Conservation (phyloP, 805 yeast genomes). For the Ogataea paradorogensis region DNA sequence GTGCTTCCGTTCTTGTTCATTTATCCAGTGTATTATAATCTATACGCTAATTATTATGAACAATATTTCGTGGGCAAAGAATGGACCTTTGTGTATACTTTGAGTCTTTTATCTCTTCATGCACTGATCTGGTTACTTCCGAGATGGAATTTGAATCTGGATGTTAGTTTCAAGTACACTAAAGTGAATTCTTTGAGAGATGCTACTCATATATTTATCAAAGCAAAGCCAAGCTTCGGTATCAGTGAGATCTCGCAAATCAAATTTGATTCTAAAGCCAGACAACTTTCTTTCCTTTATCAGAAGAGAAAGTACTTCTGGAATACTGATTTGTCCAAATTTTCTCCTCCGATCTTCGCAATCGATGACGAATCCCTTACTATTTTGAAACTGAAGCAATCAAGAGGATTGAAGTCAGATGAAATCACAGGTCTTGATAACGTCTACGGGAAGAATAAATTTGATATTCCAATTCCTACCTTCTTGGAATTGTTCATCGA, state of each 20-base stretch:
- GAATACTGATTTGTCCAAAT: constrained; percentile 49
- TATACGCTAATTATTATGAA: constrained; percentile 71
- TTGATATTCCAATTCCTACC: constrained; percentile 94
- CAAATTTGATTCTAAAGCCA: constrained; percentile 51
- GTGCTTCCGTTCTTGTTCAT: constrained; percentile 77
- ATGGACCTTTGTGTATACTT: constrained; percentile 91
- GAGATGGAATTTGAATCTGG: constrained; percentile 81
- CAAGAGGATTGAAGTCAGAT: constrained; percentile 33
- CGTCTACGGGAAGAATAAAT: constrained; percentile 78
- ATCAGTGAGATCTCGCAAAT: constrained; percentile 74
- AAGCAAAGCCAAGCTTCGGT: constrained; percentile 85
- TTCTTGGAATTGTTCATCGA: constrained; percentile 89
- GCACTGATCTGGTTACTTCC: constrained; percentile 82
- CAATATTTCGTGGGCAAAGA: constrained; percentile 81
- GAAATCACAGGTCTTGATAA: constrained; percentile 42
- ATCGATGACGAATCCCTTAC: constrained; percentile 63
- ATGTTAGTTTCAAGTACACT: constrained; percentile 64
- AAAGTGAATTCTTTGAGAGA: constrained; percentile 49
- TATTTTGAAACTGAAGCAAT: constrained; percentile 52
- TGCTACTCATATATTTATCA: constrained; percentile 71
- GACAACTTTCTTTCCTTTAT: constrained; percentile 68
- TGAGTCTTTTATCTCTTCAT: constrained; percentile 71
- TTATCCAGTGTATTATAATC: constrained; percentile 69
- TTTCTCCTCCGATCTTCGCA: constrained; percentile 80
- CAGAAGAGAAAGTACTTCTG: constrained; percentile 90